Base-by-base conservation (phyloP, 306 rosid species). In the Fagus sylvatica region DNA sequence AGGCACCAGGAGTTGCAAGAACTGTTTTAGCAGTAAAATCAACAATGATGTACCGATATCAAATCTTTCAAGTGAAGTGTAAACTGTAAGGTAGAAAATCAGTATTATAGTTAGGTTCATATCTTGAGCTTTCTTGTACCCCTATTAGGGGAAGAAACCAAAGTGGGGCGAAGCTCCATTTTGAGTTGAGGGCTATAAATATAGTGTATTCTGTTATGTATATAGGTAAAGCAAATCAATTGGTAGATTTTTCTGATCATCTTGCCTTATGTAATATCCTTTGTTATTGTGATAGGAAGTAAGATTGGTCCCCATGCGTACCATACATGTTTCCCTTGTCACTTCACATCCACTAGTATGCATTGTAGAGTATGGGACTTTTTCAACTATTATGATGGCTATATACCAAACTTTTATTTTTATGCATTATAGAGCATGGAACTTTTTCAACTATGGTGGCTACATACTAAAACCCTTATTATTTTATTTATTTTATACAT, bases 141-240 rank as follows among this genome's bases (percentile, higher is more conserved):
- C 49, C 40, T 76, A 61, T 62, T 30, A 46, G 57, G 80, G 85
- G 80, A 82, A 77, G 84, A 81, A 85, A 87, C 85, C 76, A 79
- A 85, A 88, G 84, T 77, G 97, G 90, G 74, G 97, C 96, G 80
- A 92, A 95, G 95, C 90, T 78, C 81, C 89, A 85, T 71, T 86
- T 75, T 71, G 80, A 71, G 84, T 78, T 74, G 33, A 59, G 83
- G 59, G 41, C 74, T 72, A 39, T 78, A 69, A 55, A 42, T 54
- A 67, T 40, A 22, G 74, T 84, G 78, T 74, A 69, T 41, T 78
- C 12, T 43, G 70, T 76, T 80, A 42, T 22, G 17, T 82, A 70
- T 73, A 79, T 69, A 72, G 75, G 30, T 37, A 67, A 55, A 77
- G 82, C 69, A 67, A 64, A 72, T 39, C 79, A 5, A 34, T 85